Evolutionary conservation across 805 yeast species (phyloP), one percentile per base, ranked within the genome.

Genomic region (Kuraishia molischiana): DNA sequence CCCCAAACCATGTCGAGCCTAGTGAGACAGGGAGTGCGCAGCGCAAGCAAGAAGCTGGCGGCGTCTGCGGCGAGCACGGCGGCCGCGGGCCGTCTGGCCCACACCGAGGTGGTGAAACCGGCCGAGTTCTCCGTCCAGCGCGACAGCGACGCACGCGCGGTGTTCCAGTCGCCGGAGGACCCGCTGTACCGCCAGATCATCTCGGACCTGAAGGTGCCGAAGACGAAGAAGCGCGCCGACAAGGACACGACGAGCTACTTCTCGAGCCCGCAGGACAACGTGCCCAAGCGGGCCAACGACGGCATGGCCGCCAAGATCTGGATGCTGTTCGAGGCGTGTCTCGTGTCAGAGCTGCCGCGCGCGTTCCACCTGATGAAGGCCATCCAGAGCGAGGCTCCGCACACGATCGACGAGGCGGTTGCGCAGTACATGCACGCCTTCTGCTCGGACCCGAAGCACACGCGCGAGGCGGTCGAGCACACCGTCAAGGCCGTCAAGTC

Each of bases 321-420:
- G 77, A 73, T 89, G 3, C 58, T 86, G 26, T 64, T 85, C 30
- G 95, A 86, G 48, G 90, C 92, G 0, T 79, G 89, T 45, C 51
- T 86, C 24, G 73, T 76, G 32, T 71, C 82, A 38, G 81, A 83
- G 51, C 72, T 69, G 46, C 72, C 68, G 18, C 66, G 95, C 50
- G 95, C 95, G 0, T 77, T 74, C 44, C 61, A 78, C 19, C 76
- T 85, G 17, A 57, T 86, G 30, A 64, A 67, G 38, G 78, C 87
- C 3, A 63, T 85, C 34, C 68, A 14, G 17, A 14, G 13, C 13
- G 31, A 28, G 13, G 31, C 31, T 14, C 31, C 31, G 5, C 31
- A 14, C 6, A 8, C 13, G 14, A 28, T 14, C 5, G 31, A 28
- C 31, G 31, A 28, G 17, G 31, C 31, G 13, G 13, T 11, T 11